phyloP scores from a whole-genome alignment of 331 rosid genomes.

The Rhamnella rubrinervis region DNA sequence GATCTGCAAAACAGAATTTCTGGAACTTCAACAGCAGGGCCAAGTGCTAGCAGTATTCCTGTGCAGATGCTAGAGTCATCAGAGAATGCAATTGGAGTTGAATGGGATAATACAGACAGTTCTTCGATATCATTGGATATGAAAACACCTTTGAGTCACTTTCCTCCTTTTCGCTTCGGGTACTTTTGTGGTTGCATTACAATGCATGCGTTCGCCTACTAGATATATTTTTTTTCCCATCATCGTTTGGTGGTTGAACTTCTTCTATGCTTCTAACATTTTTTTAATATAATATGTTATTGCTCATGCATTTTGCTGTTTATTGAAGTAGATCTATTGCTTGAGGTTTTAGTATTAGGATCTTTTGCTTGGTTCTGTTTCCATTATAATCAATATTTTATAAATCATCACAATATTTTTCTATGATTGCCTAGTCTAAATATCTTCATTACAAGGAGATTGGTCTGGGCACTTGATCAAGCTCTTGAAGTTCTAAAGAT shows the following conservation, averaged over 20 bases:
- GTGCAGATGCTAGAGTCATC: conserved; percentile 81
- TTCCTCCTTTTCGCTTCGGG: conserved; percentile 99
- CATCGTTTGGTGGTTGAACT: background rate
- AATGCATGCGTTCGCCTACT: conserved; percentile 5
- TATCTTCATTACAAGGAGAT: background rate
- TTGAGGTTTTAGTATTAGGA: background rate
- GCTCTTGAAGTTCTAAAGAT: no score
- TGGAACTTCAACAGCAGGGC: conserved; percentile 60
- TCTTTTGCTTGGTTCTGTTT: background rate
- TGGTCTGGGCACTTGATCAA: no score
- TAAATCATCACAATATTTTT: background rate
- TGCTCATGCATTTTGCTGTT: background rate
- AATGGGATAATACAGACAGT: conserved; percentile 76
- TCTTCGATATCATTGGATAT: conserved; percentile 81
- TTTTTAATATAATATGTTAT: background rate
- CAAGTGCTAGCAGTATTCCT: conserved; percentile 72
- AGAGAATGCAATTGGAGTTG: conserved; percentile 68
- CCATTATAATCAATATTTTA: no score
- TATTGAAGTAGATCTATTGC: background rate
- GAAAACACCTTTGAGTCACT: conserved; percentile 95
- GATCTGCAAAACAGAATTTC: conserved; percentile 63
- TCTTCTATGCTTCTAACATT: conserved; percentile 1
- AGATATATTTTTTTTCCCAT: background rate
- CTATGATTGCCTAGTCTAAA: conserved; percentile 3
- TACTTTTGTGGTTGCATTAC: conserved; percentile 33